These are phyloP conservation scores for Plasmopara halstedii DNA, from an alignment of 352 stramenopile species.

Conservation along the genomic window DNA sequence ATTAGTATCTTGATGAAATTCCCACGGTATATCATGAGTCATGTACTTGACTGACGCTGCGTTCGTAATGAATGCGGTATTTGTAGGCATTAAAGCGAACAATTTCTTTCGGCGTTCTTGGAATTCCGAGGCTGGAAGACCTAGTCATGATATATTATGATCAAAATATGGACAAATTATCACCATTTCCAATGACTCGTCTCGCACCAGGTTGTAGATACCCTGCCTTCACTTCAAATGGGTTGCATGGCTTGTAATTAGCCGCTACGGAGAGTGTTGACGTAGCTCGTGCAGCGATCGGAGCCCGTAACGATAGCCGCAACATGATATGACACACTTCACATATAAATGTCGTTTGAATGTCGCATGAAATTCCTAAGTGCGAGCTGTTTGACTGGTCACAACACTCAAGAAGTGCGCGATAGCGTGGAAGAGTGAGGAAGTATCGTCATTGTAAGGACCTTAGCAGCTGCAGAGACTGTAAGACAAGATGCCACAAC, in stretches of 20 bases:
- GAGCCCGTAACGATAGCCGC: conserved; percentile 9
- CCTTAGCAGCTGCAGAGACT: neutral
- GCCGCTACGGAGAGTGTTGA: conserved; percentile 28
- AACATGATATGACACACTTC: conserved; percentile 8
- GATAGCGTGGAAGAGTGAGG: too few relatives aligned
- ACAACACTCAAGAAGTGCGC: conserved; percentile 4
- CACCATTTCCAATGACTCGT: neutral
- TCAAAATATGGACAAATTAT: neutral
- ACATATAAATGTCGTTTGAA: neutral
- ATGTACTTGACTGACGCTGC: conserved; percentile 74
- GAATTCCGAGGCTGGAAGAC: conserved; percentile 56
- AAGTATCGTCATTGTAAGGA: neutral
- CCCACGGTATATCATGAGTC: conserved; percentile 84
- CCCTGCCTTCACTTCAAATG: conserved; percentile 38
- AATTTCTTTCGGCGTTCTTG: conserved; percentile 48
- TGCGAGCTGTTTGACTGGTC: conserved; percentile 23
- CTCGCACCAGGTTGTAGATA: conserved; percentile 45
- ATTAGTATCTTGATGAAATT: conserved; percentile 82
- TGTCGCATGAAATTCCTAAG: conserved; percentile 1
- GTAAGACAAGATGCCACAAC: conserved; percentile 89
- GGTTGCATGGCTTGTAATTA: conserved; percentile 22
- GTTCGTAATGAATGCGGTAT: conserved; percentile 69
- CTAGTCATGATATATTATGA: conserved; percentile 21
- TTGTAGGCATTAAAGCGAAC: conserved; percentile 52
- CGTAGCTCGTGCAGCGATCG: conserved; percentile 4